Conservation (phyloP, 1,139 yeast genomes). For the Geotrichum aggregatum region DNA sequence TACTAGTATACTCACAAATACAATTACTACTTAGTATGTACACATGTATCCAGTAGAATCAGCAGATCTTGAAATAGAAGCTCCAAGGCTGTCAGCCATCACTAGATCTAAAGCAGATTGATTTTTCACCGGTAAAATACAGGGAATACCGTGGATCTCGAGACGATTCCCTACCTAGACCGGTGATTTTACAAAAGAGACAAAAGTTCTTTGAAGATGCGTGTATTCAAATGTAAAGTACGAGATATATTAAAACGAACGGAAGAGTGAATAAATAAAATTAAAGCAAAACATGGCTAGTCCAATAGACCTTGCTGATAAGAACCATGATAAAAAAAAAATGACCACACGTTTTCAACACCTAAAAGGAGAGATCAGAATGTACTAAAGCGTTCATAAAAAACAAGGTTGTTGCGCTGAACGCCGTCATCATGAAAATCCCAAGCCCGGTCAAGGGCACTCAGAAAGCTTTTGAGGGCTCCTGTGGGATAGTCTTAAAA, state of each 20-base stretch:
- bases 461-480: conserved; percentile 22
- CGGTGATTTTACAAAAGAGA: background rate
- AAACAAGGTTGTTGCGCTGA: conserved; percentile 42
- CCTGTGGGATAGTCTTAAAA: conserved; percentile 30
- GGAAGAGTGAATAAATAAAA: background rate
- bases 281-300: background rate
- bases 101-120: conserved; percentile 2
- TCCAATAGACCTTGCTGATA: background rate
- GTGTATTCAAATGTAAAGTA: too few relatives aligned
- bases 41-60: conserved; percentile 4
- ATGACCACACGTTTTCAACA: background rate
- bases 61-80: conserved; percentile 3
- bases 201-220: too few relatives aligned
- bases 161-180: conserved; percentile 5
- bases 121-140: conserved; percentile 14
- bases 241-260: too few relatives aligned
- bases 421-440: conserved; percentile 39
- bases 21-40: background rate
- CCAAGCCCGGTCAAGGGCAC: conserved; percentile 42
- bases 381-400: conserved; percentile 33
- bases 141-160: background rate
- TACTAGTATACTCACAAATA: background rate
- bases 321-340: conserved; percentile 7
- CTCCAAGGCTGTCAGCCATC: conserved; percentile 5
- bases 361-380: conserved; percentile 32